phyloP scores from a whole-genome alignment of 805 yeast species.

The Suhomyces faveliae region DNA sequence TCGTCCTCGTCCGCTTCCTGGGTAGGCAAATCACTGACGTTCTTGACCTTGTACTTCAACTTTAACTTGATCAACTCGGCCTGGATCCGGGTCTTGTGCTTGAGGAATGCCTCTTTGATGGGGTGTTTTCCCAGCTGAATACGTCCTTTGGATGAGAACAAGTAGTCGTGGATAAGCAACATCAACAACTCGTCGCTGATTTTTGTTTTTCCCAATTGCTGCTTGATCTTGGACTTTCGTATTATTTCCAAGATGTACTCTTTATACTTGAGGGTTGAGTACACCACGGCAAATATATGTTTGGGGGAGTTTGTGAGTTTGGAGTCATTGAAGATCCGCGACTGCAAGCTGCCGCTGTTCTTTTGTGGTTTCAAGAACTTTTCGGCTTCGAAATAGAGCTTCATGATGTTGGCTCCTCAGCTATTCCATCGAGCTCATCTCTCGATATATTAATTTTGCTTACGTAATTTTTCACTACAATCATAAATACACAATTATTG shows the following conservation, averaged over 20 bases:
- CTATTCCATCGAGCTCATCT: not conserved
- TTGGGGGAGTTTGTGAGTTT: constrained; percentile 58
- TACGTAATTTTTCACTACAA: not conserved
- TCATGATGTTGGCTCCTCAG: constrained; percentile 23
- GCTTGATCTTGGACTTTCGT: constrained; percentile 62
- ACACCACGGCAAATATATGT: constrained; percentile 81
- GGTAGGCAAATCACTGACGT: constrained; percentile 47
- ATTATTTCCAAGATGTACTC: constrained; percentile 62
- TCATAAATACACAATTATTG: too few relatives aligned
- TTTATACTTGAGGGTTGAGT: constrained; percentile 71
- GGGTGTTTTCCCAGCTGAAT: constrained; percentile 89
- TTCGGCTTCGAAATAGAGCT: constrained; percentile 45
- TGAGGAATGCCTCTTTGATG: constrained; percentile 74
- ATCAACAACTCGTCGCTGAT: constrained; percentile 55
- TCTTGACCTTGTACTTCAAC: constrained; percentile 63
- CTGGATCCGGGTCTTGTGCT: constrained; percentile 74
- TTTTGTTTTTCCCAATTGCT: constrained; percentile 37
- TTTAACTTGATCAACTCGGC: constrained; percentile 82
- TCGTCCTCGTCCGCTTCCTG: constrained; percentile 52
- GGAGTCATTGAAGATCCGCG: constrained; percentile 37
- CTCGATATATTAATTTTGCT: not conserved
- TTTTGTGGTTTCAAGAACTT: constrained; percentile 28
- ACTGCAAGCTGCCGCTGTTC: constrained; percentile 34
- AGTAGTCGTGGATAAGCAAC: constrained; percentile 75
- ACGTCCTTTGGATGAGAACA: constrained; percentile 72